Base-by-base conservation (phyloP, 2,329 filamentous ascomycete genomes). In the Colletotrichum navitas region DNA sequence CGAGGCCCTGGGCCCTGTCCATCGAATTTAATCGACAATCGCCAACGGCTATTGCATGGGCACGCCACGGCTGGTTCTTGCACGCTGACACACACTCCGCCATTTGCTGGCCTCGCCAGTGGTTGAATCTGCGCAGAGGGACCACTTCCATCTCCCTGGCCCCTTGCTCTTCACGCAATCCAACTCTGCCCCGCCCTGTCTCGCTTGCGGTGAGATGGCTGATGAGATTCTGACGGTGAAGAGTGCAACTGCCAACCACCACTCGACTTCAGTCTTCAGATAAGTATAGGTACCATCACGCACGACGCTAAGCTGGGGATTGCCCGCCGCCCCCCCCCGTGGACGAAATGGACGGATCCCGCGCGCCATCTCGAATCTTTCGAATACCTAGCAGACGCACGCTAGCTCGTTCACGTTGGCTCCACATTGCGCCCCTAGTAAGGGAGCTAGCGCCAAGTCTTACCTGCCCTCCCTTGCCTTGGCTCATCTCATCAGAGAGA, bases 321-420 rank as follows among this genome's bases (percentile, higher is more conserved):
- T 12, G 39, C 3, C 39, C 36, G 34, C 36, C 39, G 12, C 39
- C 41, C 36, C 39, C 2, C 39, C 41, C 45, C 59, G 32, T 39
- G 11, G 61, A 63, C 29, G 45, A 41, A 63, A 52, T 34, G 29
- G 62, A 63, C 66, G 65, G 58, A 54, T 52, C 63, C 63, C 65
- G 65, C 65, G 65, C 68, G 68, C 63, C 64, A 71, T 71, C 59
- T 63, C 26, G 49, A 36, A 63, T 41, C 24, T 54, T n/a, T 18
- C 49, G 8, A 24, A 54, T 52, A 26, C 34, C 34, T 10, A 34
- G 43, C 43, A 45, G 6, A 45, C 43, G 43, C 8, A 45, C 21
- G 43, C 43, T 45, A 45, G 41, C 18, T 43, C 16, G 16, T 21
- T 14, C 3, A 5, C 0, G 36, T 14, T 39, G 12, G 36, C 36